phyloP scores from a whole-genome alignment of 1,284 basidiomycete genomes.

The Naganishia liquefaciens region DNA sequence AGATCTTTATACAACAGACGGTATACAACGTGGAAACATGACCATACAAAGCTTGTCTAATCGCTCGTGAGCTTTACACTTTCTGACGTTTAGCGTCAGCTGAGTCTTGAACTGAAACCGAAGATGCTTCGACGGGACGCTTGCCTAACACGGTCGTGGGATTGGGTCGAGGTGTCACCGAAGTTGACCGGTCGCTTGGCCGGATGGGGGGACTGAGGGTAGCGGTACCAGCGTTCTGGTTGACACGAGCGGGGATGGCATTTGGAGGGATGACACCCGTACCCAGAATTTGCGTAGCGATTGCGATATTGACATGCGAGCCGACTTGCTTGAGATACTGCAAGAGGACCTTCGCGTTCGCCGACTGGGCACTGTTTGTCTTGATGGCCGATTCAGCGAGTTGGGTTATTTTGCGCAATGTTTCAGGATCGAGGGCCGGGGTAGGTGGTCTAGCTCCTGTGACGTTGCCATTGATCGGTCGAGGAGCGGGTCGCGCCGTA shows the following conservation, averaged over 20 bases:
- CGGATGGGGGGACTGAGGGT: not conserved
- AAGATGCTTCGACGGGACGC: slow-evolving; percentile 7
- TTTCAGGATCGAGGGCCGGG: slow-evolving; percentile 33
- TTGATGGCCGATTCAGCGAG: slow-evolving; percentile 33
- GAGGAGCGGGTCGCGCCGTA: slow-evolving; percentile 14
- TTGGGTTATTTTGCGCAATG: slow-evolving; percentile 31
- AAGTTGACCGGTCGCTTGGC: not conserved
- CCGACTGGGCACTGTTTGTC: slow-evolving; percentile 32
- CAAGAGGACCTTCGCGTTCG: slow-evolving; percentile 35
- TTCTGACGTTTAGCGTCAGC: slow-evolving; percentile 21
- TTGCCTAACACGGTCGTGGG: slow-evolving; percentile 14
- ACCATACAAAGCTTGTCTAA: slow-evolving; percentile 8
- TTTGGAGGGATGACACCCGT: slow-evolving; percentile 36
- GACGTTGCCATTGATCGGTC: slow-evolving; percentile 12
- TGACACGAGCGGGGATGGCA: slow-evolving; percentile 27
- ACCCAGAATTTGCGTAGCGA: slow-evolving; percentile 35
- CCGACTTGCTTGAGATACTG: slow-evolving; percentile 37
- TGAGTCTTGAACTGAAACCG: slow-evolving; percentile 8
- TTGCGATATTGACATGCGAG: slow-evolving; percentile 34
- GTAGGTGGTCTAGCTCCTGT: slow-evolving; percentile 16
- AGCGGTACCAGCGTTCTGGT: not conserved
- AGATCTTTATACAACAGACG: slow-evolving; percentile 21
- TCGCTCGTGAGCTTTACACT: slow-evolving; percentile 3
- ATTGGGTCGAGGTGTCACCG: not conserved
- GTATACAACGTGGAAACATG: slow-evolving; percentile 13